Percentiles rank a stretch among this genome's conserved stretches.
phyloP scores from a whole-genome alignment of 495 filamentous ascomycete species.

The Aspergillus wentii region DNA sequence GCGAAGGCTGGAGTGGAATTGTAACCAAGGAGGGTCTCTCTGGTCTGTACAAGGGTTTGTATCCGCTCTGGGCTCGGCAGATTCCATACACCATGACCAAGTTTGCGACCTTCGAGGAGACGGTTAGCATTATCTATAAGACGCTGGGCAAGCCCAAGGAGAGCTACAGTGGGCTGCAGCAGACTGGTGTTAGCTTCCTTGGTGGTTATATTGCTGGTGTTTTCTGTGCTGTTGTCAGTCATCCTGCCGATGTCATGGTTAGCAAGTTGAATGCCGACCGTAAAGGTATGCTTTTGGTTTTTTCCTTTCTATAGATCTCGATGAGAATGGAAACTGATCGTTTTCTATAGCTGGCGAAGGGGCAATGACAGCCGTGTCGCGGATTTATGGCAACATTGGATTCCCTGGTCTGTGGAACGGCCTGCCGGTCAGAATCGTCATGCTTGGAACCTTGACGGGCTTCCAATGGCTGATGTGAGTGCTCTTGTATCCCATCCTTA shows the following conservation, averaged over 20 bases:
- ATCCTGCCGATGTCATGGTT: slow-evolving; percentile 70
- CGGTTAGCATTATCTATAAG: slow-evolving; percentile 58
- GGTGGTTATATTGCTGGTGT: slow-evolving; percentile 72
- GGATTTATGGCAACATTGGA: slow-evolving; percentile 71
- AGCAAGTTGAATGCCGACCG: slow-evolving; percentile 65
- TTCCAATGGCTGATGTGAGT: slow-evolving; percentile 70
- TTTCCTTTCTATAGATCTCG: not conserved
- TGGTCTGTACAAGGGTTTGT: slow-evolving; percentile 64
- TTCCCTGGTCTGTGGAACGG: slow-evolving; percentile 69
- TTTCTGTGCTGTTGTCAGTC: slow-evolving; percentile 60
- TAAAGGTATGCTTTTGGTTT: slow-evolving; percentile 40
- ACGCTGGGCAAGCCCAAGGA: slow-evolving; percentile 62
- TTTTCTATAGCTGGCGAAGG: slow-evolving; percentile 55
- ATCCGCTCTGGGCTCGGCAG: slow-evolving; percentile 66
- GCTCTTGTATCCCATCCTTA: not conserved
- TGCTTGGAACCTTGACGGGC: slow-evolving; percentile 63
- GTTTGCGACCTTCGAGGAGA: slow-evolving; percentile 70
- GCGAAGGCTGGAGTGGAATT: slow-evolving; percentile 60
- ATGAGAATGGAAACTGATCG: slow-evolving; percentile 9
- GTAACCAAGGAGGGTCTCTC: slow-evolving; percentile 52
- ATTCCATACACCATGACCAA: slow-evolving; percentile 76
- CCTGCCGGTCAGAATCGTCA: slow-evolving; percentile 57
- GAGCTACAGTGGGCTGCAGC: slow-evolving; percentile 53
- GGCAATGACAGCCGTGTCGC: slow-evolving; percentile 53
- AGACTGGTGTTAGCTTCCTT: slow-evolving; percentile 65